These are phyloP conservation scores for Chaetomiaceae sp. DNA, from an alignment of 2,329 filamentous ascomycete species.

Conservation along the genomic window DNA sequence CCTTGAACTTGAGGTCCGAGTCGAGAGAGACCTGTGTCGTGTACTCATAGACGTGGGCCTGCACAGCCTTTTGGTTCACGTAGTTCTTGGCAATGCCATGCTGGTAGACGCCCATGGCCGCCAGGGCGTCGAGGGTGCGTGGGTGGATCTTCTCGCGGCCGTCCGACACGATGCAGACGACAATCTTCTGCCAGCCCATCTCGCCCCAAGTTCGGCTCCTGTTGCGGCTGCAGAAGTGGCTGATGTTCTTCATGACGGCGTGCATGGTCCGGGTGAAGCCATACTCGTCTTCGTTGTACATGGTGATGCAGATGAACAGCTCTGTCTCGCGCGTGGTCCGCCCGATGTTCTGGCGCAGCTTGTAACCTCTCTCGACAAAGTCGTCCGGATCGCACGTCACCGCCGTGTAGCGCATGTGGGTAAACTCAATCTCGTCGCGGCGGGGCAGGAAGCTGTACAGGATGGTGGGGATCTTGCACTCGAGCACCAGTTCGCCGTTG, in stretches of 20 bases:
- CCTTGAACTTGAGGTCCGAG: constrained; percentile 95
- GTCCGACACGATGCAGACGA: constrained; percentile 94
- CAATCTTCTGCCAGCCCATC: constrained; percentile 97
- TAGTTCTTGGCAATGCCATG: constrained; percentile 98
- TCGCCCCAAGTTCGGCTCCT: constrained; percentile 97
- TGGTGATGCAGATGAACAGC: constrained; percentile 92
- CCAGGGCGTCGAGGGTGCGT: constrained; percentile 85
- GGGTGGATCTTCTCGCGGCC: constrained; percentile 87
- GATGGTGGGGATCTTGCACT: constrained; percentile 99
- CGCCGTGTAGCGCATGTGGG: constrained; percentile 96
- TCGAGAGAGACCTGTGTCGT: constrained; percentile 97
- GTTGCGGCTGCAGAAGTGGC: constrained; percentile 88
- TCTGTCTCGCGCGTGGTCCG: constrained; percentile 83
- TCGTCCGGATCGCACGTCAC: constrained; percentile 98
- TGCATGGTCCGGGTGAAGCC: constrained; percentile 98
- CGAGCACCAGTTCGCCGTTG: constrained; percentile 94
- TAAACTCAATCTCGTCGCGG: constrained; percentile 91
- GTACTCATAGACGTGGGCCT: constrained; percentile 97
- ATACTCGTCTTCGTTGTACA: constrained; percentile 99
- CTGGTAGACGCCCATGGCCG: constrained; percentile 96
- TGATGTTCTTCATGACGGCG: constrained; percentile 96
- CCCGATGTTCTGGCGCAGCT: constrained; percentile 85
- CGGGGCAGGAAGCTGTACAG: constrained; percentile 94
- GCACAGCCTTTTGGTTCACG: constrained; percentile 93
- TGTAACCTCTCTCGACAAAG: constrained; percentile 83